phyloP scores from a whole-genome alignment of 2,329 filamentous ascomycete species.

The Chalaropsis ovoidea region DNA sequence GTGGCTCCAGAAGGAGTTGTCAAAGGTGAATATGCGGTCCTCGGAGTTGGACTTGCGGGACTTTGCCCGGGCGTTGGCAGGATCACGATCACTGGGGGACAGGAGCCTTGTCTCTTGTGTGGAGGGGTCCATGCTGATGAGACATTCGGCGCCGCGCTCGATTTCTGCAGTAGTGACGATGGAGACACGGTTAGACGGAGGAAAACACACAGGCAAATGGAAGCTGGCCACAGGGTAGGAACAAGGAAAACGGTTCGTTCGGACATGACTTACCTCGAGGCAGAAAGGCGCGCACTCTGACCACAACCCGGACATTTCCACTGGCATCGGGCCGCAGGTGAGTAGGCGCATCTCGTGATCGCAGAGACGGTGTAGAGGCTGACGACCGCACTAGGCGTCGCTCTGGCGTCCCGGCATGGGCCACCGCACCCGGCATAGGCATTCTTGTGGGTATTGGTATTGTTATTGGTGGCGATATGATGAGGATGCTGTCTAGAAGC shows the following conservation, averaged over 20 bases:
- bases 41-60: constrained; percentile 61
- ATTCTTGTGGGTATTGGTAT: constrained; percentile 33
- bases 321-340: constrained; percentile 50
- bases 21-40: constrained; percentile 88
- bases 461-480: constrained; percentile 31
- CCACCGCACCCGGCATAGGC: constrained; percentile 35
- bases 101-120: constrained; percentile 76
- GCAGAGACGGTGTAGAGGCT: constrained; percentile 68
- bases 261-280: constrained; percentile 52
- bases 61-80: constrained; percentile 48
- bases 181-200: constrained; percentile 2
- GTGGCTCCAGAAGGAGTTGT: constrained; percentile 98
- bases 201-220: neutral
- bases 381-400: constrained; percentile 46
- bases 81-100: constrained; percentile 50
- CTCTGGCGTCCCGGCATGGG: constrained; percentile 38
- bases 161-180: constrained; percentile 49
- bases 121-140: constrained; percentile 82
- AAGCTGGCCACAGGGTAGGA: neutral
- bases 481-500: constrained; percentile 34
- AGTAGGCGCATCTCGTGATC: constrained; percentile 57
- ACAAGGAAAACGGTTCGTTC: constrained; percentile 24
- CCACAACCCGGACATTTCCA: constrained; percentile 74
- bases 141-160: constrained; percentile 67
- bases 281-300: constrained; percentile 69